phyloP scores from a whole-genome alignment of 345 rosid genomes.

The Anastatica hierochuntica region DNA sequence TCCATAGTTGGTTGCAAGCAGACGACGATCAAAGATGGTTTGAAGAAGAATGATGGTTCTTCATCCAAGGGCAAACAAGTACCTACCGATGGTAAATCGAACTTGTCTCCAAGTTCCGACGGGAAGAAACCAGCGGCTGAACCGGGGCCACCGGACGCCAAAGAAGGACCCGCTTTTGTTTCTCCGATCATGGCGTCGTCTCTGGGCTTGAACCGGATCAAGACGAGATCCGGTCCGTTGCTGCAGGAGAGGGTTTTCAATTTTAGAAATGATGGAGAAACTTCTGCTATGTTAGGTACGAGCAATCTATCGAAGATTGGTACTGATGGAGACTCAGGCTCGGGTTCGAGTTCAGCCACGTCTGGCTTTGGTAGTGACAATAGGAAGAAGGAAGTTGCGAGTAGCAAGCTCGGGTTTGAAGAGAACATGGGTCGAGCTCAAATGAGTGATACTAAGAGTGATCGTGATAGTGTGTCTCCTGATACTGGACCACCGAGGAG shows the following conservation, averaged over 20 bases:
- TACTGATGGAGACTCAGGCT: conserved; percentile 31
- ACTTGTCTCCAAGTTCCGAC: conserved; percentile 13
- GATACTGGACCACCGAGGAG: conserved; percentile 48
- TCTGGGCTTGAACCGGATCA: conserved; percentile 60
- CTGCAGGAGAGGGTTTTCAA: conserved; percentile 62
- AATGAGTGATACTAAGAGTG: conserved; percentile 30
- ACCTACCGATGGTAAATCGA: conserved; percentile 21
- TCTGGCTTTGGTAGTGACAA: conserved; percentile 30
- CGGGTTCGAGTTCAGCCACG: conserved; percentile 18
- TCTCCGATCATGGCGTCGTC: conserved; percentile 69
- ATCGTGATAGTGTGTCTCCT: conserved; percentile 35
- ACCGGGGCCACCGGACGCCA: too few species aligned
- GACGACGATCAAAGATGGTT: not conserved
- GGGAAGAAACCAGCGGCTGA: conserved; percentile 23
- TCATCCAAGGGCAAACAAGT: too few species aligned
- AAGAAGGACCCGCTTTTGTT: too few species aligned
- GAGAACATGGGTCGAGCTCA: conserved; percentile 26
- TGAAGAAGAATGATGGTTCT: conserved; percentile 36
- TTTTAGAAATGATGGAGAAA: conserved; percentile 38
- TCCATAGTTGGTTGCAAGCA: conserved; percentile 19
- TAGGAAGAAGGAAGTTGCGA: conserved; percentile 47
- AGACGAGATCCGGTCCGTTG: conserved; percentile 79
- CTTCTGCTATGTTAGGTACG: conserved; percentile 39
- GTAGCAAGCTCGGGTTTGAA: conserved; percentile 39
- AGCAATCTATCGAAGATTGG: conserved; percentile 70